Conservation (phyloP, 2,329 filamentous ascomycete genomes). For the Ophiognomonia clavigignenti-juglandacearum region DNA sequence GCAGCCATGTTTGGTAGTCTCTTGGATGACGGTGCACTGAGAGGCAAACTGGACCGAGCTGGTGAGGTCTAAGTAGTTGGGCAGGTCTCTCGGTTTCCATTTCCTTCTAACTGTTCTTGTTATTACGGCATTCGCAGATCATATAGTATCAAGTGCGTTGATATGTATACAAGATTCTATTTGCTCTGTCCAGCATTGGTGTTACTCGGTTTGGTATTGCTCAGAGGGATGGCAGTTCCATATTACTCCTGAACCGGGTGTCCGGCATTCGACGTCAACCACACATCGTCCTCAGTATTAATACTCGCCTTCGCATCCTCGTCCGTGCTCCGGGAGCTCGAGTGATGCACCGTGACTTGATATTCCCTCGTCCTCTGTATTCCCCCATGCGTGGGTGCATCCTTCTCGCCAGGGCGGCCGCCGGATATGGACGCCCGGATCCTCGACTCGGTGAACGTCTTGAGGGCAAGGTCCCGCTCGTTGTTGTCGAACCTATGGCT, state of each 20-base stretch:
- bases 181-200: too few relatives aligned
- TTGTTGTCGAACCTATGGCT: background rate
- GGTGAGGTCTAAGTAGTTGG: too few relatives aligned
- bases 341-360: constrained; percentile 11
- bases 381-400: background rate
- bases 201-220: too few relatives aligned
- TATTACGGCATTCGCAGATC: too few relatives aligned
- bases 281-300: constrained; percentile 3
- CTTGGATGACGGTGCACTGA: too few relatives aligned
- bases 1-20: too few relatives aligned
- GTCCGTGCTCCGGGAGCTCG: constrained; percentile 4
- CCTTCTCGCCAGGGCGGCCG: background rate
- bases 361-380: constrained; percentile 11
- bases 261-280: constrained; percentile 8
- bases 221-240: too few relatives aligned
- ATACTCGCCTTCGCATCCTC: constrained; percentile 2
- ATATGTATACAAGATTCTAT: too few relatives aligned
- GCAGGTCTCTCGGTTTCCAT: too few relatives aligned
- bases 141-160: too few relatives aligned
- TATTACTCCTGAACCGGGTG: background rate
- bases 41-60: too few relatives aligned
- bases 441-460: constrained; percentile 11
- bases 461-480: constrained; percentile 6
- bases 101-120: too few relatives aligned
- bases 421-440: constrained; percentile 8